Evolutionary conservation across 2,329 filamentous ascomycete genomes (phyloP).

Genomic region (Aspergillus versicolor): DNA sequence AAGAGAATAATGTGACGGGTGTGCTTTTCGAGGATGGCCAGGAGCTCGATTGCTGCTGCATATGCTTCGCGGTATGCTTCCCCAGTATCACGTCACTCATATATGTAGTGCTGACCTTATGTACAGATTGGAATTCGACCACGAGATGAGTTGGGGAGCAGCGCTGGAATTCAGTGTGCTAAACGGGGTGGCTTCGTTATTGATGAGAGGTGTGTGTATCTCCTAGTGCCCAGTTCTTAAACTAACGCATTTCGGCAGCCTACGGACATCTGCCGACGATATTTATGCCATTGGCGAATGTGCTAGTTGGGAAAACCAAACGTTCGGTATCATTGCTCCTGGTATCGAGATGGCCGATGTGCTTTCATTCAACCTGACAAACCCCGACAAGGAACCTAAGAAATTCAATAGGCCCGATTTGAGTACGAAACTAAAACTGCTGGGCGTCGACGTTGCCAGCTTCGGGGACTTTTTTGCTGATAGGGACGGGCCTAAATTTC

Average conservation of each 20-base stretch:
- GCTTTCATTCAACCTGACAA: conserved; percentile 85
- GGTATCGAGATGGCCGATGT: conserved; percentile 93
- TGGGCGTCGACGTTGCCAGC: conserved; percentile 87
- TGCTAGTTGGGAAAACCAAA: conserved; percentile 83
- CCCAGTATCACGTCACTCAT: background rate
- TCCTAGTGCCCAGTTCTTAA: background rate
- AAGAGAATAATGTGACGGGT: conserved; percentile 67
- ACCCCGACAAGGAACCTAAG: conserved; percentile 67
- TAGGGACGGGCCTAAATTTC: conserved; percentile 71
- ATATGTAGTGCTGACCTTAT: conserved; percentile 2
- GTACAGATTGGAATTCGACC: conserved; percentile 72
- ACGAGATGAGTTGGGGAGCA: conserved; percentile 71
- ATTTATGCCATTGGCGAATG: conserved; percentile 91
- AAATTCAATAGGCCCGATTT: conserved; percentile 79
- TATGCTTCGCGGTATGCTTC: conserved; percentile 71
- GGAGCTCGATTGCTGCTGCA: conserved; percentile 70
- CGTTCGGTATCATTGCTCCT: conserved; percentile 84
- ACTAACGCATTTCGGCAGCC: conserved; percentile 24
- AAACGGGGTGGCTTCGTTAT: conserved; percentile 70
- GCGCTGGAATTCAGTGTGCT: conserved; percentile 69
- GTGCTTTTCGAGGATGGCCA: conserved; percentile 80
- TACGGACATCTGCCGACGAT: conserved; percentile 68
- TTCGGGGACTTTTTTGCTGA: conserved; percentile 95
- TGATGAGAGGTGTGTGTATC: conserved; percentile 34
- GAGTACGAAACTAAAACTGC: conserved; percentile 86